Evolutionary conservation across 129 eudicot genomes (phyloP), one percentile per base, ranked within the genome.

Genomic region (Lactuca sativa): DNA sequence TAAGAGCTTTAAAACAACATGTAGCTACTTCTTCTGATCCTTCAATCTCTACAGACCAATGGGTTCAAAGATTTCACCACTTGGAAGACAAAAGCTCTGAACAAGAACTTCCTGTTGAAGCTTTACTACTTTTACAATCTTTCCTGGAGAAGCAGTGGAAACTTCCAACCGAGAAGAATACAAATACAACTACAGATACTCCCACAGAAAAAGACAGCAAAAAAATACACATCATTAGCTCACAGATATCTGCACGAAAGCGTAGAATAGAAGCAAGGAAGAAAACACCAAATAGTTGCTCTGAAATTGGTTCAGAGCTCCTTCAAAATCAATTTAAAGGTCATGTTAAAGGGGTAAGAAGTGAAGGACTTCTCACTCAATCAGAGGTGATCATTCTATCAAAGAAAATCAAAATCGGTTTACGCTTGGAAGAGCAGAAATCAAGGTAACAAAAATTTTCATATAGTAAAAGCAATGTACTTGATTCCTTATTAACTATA

Each of bases 91-190:
- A 73, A 57, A 62, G 33, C 62, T 64, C 62, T 4, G 67, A 71
- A 15, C 32, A 56, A 11, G 90, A 86, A 66, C 61, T 76, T 48
- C 53, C 78, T 6, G 82, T 82, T 71, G 97, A 90, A 34, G 84
- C 91, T 17, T 78, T 90, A 51, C 81, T 87, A 36, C 64, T 87
- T 67, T 38, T 87, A 73, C 97, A 90, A 48, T 78, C 87, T 53
- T 81, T 87, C 76, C 80, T 90, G 58, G 97, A 90, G 64, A 85
- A 90, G 80, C 95, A 85, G 76, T 90, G 88, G 90, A 77, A 77
- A 43, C 83, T 90, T 56, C 81, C 97, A n/a, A 58, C 85, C 11
- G 81, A 86, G 43, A 49, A 53, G 43, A 48, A 61, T 18, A 49
- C 67, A 4, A n/a, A 62, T 12, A 49, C 53, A 9, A 40, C 71